Percentiles rank a stretch among this genome's conserved stretches.
phyloP scores from a whole-genome alignment of 306 rosid species.

The Vigna hirtella region DNA sequence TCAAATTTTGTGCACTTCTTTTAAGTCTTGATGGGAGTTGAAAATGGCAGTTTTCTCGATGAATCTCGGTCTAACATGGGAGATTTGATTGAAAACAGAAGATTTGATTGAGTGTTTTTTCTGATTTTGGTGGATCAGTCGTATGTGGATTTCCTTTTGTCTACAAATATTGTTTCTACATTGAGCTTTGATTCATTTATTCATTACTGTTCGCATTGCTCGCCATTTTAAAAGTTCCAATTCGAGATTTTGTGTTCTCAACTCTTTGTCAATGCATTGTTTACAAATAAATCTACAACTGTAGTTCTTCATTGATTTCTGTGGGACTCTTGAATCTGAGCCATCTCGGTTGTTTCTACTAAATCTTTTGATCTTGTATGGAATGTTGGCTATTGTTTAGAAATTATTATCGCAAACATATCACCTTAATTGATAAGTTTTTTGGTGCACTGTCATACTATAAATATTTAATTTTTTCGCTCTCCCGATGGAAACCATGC shows the following conservation, averaged over 20 bases:
- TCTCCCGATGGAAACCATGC: background rate
- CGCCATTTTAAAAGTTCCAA: conserved; percentile 28
- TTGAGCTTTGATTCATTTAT: conserved; percentile 36
- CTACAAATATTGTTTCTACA: conserved; percentile 4
- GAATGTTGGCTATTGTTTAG: conserved; percentile 34
- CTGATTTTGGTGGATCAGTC: conserved; percentile 50
- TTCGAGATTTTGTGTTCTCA: conserved; percentile 34
- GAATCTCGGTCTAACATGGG: conserved; percentile 36
- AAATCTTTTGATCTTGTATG: conserved; percentile 39
- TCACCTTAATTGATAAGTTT: background rate
- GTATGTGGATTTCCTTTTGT: conserved; percentile 15
- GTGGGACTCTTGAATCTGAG: conserved; percentile 33
- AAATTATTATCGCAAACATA: background rate
- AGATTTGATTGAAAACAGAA: conserved; percentile 17
- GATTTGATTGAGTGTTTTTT: conserved; percentile 39
- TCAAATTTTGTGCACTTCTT: conserved; percentile 16
- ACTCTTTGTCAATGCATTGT: background rate
- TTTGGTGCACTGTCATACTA: background rate
- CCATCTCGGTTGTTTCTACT: conserved; percentile 12
- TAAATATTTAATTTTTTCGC: background rate
- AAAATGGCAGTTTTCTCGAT: conserved; percentile 43
- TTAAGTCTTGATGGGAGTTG: conserved; percentile 42
- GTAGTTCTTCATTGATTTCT: conserved; percentile 33
- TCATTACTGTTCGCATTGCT: conserved; percentile 27
- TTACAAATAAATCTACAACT: conserved; percentile 18